Conservation (phyloP, 176 grass and related monocot genomes). For the Musa itinerans region DNA sequence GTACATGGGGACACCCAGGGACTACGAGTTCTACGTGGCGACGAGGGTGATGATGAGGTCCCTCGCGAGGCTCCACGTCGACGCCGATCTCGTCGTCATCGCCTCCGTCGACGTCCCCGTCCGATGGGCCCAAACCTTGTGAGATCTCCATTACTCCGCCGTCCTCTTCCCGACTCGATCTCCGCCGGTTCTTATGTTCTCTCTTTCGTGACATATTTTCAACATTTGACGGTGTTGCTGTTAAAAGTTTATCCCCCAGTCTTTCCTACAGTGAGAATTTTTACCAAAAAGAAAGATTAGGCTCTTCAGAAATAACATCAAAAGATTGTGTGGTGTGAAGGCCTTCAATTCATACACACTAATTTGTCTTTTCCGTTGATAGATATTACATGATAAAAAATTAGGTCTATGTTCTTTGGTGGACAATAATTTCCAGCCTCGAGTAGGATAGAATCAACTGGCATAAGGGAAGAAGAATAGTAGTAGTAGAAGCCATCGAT, state of each 20-base stretch:
- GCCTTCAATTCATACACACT: not conserved
- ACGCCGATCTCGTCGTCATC: constrained; percentile 86
- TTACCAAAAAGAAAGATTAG: not conserved
- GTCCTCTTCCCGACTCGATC: not conserved
- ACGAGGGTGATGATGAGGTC: constrained; percentile 94
- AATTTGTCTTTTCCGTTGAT: not conserved
- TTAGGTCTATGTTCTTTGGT: not conserved
- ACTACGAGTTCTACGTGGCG: constrained; percentile 98
- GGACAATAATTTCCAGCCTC: not conserved
- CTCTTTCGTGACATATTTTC: not conserved
- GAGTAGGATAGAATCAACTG: not conserved
- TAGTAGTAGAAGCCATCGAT: not conserved
- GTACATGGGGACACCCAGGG: constrained; percentile 98
- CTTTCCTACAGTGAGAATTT: not conserved
- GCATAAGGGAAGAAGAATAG: not conserved
- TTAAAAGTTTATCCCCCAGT: not conserved
- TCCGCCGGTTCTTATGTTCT: not conserved
- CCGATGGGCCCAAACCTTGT: constrained; percentile 74
- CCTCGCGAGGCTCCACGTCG: constrained; percentile 44
- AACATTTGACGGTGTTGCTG: not conserved
- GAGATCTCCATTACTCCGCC: constrained; percentile 13
- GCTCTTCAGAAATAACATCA: no score
- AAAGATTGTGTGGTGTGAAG: not conserved
- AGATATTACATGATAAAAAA: no score
- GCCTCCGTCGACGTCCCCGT: constrained; percentile 72